Evolutionary conservation across 352 stramenopile genomes (phyloP), one percentile per base, ranked within the genome.

Genomic region (Globisporangium iwayamae): DNA sequence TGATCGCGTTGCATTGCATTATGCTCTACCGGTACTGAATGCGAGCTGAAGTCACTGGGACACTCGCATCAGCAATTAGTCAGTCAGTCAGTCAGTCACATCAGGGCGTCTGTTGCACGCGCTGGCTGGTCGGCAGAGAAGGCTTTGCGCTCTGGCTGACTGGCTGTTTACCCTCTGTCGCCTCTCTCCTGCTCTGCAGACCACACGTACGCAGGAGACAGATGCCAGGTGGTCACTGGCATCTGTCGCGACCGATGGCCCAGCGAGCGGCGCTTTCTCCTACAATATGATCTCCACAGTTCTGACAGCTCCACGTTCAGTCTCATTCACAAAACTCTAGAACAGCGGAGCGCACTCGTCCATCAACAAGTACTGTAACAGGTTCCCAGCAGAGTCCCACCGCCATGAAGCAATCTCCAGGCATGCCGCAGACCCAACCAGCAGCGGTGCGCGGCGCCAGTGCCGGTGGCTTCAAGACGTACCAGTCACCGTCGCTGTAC

Each of bases 401-500:
- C 10, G 43, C 8, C 11, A 56, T 56, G 51, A 57, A 57, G 28
- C 25, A 57, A 32, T 57, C 52, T 18, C 32, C 52, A 45, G 36
- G 8, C 2, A 36, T 57, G 32, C 52, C 30, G 28, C 52, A 43
- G 32, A 57, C 52, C 28, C 52, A 57, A 10, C 30, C 28, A 18
- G 28, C 32, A 45, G 52, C 18, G 18, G 43, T 18, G 8, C 43
- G 43, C 43, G 43, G 14, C 16, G 43, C 43, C 43, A 48, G 30
- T n/a, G n/a, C 7, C 28, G 52, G 28, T 16, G 52, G 28, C 30
- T 61, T 61, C 39, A 61, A 61, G 55, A 61, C 55, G 25, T 61
- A 53, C 22, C 55, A 61, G 55, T 61, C 55, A 3, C 55, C 55
- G 22, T 61, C 55, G 38, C 36, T 61, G 20, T 53, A 61, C 25